phyloP scores from a whole-genome alignment of 768 basidiomycete species.

The Russula sp. region DNA sequence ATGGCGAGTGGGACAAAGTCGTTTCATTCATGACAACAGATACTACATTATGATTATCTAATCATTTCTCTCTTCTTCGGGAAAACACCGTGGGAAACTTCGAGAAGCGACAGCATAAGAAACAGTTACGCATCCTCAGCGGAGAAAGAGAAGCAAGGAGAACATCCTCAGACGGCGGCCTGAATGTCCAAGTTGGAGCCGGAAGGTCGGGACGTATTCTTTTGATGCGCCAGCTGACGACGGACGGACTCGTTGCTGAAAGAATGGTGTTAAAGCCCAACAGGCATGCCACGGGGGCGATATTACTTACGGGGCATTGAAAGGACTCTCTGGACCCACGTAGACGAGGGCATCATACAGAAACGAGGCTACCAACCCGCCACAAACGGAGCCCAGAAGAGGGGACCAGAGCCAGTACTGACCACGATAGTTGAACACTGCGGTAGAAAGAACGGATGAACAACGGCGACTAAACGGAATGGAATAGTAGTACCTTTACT shows the following conservation, averaged over 20 bases:
- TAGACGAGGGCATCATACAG: conserved; percentile 55
- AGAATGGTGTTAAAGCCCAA: background rate
- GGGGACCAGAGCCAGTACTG: conserved; percentile 77
- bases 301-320: conserved; percentile 46
- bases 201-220: background rate
- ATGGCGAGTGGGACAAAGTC: background rate
- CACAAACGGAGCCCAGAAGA: conserved; percentile 50
- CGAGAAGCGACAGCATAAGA: background rate
- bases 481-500: conserved; percentile 28
- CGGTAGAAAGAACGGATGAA: background rate
- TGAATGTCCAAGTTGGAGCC: background rate
- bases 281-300: background rate
- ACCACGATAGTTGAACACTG: conserved; percentile 37
- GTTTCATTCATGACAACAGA: background rate
- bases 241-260: conserved; percentile 6
- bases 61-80: background rate
- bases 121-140: background rate
- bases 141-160: background rate
- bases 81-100: background rate
- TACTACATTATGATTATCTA: conserved; percentile 1
- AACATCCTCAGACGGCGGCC: background rate
- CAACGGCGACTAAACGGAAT: background rate
- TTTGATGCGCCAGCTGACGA: background rate
- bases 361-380: conserved; percentile 46
- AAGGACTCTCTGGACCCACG: conserved; percentile 44